Evolutionary conservation across 345 rosid genomes (phyloP), one percentile per base, ranked within the genome.

Genomic region (Citrus unshiu): DNA sequence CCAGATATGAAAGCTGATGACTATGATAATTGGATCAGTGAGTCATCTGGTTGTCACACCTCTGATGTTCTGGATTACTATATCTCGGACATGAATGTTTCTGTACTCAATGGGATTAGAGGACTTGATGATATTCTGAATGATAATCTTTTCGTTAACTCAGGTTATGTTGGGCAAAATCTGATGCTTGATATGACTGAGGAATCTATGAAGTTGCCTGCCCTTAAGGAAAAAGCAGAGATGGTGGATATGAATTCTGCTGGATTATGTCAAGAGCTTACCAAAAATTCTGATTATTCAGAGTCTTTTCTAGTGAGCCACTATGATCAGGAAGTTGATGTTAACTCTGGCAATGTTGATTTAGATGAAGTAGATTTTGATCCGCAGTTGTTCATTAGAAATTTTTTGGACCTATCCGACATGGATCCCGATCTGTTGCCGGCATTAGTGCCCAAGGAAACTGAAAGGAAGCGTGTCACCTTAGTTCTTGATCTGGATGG

Each of bases 401-500:
- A 84, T 85, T 87, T 90, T 82, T 93, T 94, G 54, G 96, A 93
- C 84, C 83, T 94, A 78, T 91, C 97, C 8, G 93, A 91, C 64
- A 88, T 86, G 76, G 93, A 84, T 34, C 84, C 95, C 67, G 86
- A 82, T 78, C 85, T 84, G 79, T 86, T 79, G 70, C 90, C 95
- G 7, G 69, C 71, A 60, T 43, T 78, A 62, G 64, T 56, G 22
- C 82, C 86, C 16, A 88, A 79, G 79, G 93, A 90, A 70, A 80
- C 86, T 74, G 81, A 80, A 82, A 85, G 87, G 88, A 93, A 91
- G 78, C 79, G 89, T 71, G 77, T 90, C 68, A 95, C 97, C 25
- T 85, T 95, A 64, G 97, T 89, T 75, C 98, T 95, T 83, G 98
- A 95, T 91, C 87, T 95, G 90, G 98, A 95, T 84, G 98, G 98